A percentile compares a stretch with the other conserved stretches of the same genome.
Conservation (phyloP, 2,329 filamentous ascomycete species). For the Diaporthe ampelina region DNA sequence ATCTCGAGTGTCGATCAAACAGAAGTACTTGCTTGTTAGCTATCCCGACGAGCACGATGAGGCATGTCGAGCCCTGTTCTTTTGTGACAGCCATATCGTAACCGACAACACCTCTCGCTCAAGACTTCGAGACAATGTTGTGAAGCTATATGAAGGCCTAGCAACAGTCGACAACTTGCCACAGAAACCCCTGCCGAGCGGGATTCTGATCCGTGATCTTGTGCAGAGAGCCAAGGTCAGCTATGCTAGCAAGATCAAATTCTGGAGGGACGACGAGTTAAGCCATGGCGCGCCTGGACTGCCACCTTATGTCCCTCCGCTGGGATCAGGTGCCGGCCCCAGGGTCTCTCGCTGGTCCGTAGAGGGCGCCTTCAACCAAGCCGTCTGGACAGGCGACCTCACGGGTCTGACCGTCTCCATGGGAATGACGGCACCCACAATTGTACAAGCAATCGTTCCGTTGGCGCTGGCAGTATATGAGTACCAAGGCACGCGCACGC, state of each 20-base stretch:
- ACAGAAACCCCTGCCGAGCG: conserved; percentile 7
- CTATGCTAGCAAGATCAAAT: neutral
- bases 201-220: neutral
- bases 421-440: conserved; percentile 8
- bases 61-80: neutral
- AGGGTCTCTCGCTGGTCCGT: conserved; percentile 13
- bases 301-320: neutral
- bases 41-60: neutral
- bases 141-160: conserved; percentile 20
- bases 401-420: conserved; percentile 8
- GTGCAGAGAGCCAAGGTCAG: neutral
- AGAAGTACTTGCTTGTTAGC: conserved; percentile 20
- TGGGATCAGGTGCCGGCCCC: neutral
- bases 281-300: neutral
- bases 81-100: neutral
- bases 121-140: conserved; percentile 23
- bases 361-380: neutral
- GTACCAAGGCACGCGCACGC: conserved; percentile 11
- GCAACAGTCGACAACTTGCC: conserved; percentile 12
- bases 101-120: conserved; percentile 27
- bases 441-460: neutral
- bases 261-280: neutral
- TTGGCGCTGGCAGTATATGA: conserved; percentile 7
- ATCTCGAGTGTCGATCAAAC: neutral
- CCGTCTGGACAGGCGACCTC: conserved; percentile 30